Conservation (phyloP, 495 filamentous ascomycete genomes). For the Lichenothelia convexa region DNA sequence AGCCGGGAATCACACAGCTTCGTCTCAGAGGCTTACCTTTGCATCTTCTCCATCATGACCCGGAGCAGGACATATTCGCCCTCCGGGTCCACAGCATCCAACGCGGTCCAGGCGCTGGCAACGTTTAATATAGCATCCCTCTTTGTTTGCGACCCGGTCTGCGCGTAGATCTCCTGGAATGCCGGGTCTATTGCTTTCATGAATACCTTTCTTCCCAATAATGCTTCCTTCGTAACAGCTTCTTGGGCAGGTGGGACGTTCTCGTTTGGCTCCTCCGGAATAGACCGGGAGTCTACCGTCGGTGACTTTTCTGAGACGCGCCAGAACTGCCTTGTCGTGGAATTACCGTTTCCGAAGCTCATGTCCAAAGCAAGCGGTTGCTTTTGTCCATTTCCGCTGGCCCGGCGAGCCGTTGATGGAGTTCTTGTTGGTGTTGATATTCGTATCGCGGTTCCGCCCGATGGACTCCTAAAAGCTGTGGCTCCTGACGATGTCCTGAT, state of each 20-base stretch:
- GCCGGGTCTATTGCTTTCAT: slow-evolving; percentile 59
- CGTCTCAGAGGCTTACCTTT: no score
- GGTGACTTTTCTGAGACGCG: slow-evolving; percentile 40
- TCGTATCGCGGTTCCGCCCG: background rate
- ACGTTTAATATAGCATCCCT: slow-evolving; percentile 64
- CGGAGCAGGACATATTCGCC: slow-evolving; percentile 71
- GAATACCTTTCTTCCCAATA: slow-evolving; percentile 63
- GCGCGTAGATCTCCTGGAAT: slow-evolving; percentile 65
- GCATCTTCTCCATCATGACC: slow-evolving; percentile 42
- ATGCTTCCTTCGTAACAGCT: slow-evolving; percentile 54
- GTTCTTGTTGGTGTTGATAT: slow-evolving; percentile 19
- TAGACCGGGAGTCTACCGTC: background rate
- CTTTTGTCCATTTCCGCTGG: slow-evolving; percentile 32
- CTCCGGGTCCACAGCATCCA: slow-evolving; percentile 81
- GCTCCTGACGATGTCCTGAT: slow-evolving; percentile 11
- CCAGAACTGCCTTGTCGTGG: slow-evolving; percentile 76
- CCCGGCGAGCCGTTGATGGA: slow-evolving; percentile 21
- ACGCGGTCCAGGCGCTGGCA: slow-evolving; percentile 62
- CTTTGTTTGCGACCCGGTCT: slow-evolving; percentile 54
- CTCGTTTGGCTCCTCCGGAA: slow-evolving; percentile 2
- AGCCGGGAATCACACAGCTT: no score
- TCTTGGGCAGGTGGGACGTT: slow-evolving; percentile 10
- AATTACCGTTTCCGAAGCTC: slow-evolving; percentile 77
- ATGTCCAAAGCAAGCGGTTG: slow-evolving; percentile 67
- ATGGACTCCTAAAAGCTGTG: no score